Percentiles rank a stretch among this genome's conserved stretches.
Conservation (phyloP, 768 basidiomycete species). For the Termitomyces titanicus region DNA sequence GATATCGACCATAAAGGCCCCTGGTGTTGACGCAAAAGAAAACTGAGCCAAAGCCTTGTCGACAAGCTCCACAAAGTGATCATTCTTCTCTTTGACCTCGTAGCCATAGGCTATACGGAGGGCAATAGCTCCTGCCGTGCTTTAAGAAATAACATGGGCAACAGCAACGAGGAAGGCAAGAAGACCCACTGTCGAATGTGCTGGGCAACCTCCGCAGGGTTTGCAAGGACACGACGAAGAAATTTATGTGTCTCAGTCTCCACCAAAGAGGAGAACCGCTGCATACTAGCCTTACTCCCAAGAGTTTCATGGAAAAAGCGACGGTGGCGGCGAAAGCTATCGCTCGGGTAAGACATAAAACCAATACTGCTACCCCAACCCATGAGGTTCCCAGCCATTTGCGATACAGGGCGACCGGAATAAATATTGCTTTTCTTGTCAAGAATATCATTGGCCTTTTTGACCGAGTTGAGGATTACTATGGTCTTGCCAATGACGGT, state of each 20-base stretch:
- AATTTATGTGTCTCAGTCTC: conserved; percentile 45
- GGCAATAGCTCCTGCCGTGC: conserved; percentile 47
- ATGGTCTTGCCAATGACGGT: conserved; percentile 58
- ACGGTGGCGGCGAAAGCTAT: conserved; percentile 50
- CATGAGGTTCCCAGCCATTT: conserved; percentile 51
- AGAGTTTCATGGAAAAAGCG: conserved; percentile 48
- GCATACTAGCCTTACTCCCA: conserved; percentile 38
- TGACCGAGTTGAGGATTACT: conserved; percentile 48
- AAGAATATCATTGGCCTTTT: conserved; percentile 50
- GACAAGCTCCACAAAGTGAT: conserved; percentile 48
- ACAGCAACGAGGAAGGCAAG: conserved; percentile 1
- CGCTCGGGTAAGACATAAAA: conserved; percentile 43
- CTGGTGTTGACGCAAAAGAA: conserved; percentile 48
- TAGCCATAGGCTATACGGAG: conserved; percentile 52
- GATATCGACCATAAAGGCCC: conserved; percentile 47
- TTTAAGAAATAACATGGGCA: conserved; percentile 13
- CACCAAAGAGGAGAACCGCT: conserved; percentile 38
- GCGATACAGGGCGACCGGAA: conserved; percentile 57
- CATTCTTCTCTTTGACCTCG: conserved; percentile 43
- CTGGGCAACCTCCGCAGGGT: conserved; percentile 39
- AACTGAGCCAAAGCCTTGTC: conserved; percentile 53
- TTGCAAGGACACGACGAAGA: conserved; percentile 40
- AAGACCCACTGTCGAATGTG: conserved; percentile 44
- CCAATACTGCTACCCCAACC: conserved; percentile 55
- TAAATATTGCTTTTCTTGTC: conserved; percentile 65